phyloP scores from a whole-genome alignment of 2,329 filamentous ascomycete genomes.

The Trichoderma atrobrunneum region DNA sequence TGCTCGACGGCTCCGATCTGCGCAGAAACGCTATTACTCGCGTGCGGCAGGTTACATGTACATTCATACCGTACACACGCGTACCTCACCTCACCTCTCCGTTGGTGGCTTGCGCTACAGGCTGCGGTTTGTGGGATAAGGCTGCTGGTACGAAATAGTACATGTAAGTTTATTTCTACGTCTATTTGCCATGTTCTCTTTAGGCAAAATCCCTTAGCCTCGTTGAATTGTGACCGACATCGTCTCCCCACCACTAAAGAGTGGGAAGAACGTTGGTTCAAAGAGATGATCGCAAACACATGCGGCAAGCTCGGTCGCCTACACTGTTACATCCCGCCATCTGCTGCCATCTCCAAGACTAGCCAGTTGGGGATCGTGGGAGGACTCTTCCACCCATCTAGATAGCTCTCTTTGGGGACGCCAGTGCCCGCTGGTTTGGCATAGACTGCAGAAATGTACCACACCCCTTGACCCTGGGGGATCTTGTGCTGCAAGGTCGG shows the following conservation, averaged over 20 bases:
- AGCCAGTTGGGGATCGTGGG: conserved; percentile 62
- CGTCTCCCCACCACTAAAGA: background rate
- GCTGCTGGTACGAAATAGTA: background rate
- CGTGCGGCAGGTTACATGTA: background rate
- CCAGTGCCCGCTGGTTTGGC: conserved; percentile 40
- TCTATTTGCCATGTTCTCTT: background rate
- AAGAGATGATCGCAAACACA: background rate
- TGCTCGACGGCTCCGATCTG: background rate
- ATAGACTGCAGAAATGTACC: conserved; percentile 71
- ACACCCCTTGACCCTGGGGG: conserved; percentile 53
- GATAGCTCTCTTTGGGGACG: conserved; percentile 51
- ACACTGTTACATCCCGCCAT: conserved; percentile 18
- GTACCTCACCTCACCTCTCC: background rate
- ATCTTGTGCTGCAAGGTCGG: conserved; percentile 66
- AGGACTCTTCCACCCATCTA: conserved; percentile 58
- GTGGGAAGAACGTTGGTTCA: background rate
- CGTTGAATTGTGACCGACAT: background rate
- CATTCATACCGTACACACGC: background rate
- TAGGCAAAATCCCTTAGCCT: background rate
- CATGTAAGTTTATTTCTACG: background rate
- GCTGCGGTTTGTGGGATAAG: background rate
- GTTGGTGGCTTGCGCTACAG: background rate
- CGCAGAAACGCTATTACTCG: background rate
- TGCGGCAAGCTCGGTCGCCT: background rate
- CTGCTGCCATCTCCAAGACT: conserved; percentile 44